Base-by-base conservation (phyloP, 352 stramenopile genomes). In the Globisporangium apiculatum region DNA sequence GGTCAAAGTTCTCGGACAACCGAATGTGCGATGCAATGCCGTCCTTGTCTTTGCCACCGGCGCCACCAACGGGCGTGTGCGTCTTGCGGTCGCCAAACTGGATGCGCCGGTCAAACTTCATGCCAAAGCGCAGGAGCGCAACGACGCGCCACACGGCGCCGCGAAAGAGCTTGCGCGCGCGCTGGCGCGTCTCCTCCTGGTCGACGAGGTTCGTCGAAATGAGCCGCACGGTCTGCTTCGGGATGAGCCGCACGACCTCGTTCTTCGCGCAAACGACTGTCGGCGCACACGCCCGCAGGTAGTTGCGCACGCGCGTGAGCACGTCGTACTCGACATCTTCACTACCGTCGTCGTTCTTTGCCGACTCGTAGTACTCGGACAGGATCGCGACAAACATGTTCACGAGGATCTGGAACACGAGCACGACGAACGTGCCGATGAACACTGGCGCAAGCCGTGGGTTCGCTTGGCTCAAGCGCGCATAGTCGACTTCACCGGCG, bases 381-480 rank as follows among this genome's bases (percentile, higher is more conserved):
- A 95, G 65, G 76, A 95, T 94, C 1, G 86, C 86, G 50, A 95
- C 82, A 69, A 95, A 95, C 86, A 95, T 95, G 58, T 95, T 95
- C 14, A 95, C 86, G 38, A 92, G 58, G 49, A 95, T 91, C 60
- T 93, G 83, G 63, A 91, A 90, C 15, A 94, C 80, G 40, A 93
- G 65, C 50, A 95, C 81, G 47, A 95, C 79, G 57, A 95, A 95
- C 15, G 80, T 93, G 37, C 76, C 79, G 42, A 95, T 88, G 45
- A 95, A 95, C 11, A 93, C 61, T 2, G 82, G 82, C 3, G 86
- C 86, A 38, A 95, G 62, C 0, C 82, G 70, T 45, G 86, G 86
- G 51, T 95, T 95, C 12, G 86, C 86, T 52, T 93, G 80, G 17
- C 73, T 79, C 6, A 95, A 59, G 10, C 81, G 78, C 1, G 66